phyloP scores from a whole-genome alignment of 257 asterid species.

The Haberlea rhodopensis region DNA sequence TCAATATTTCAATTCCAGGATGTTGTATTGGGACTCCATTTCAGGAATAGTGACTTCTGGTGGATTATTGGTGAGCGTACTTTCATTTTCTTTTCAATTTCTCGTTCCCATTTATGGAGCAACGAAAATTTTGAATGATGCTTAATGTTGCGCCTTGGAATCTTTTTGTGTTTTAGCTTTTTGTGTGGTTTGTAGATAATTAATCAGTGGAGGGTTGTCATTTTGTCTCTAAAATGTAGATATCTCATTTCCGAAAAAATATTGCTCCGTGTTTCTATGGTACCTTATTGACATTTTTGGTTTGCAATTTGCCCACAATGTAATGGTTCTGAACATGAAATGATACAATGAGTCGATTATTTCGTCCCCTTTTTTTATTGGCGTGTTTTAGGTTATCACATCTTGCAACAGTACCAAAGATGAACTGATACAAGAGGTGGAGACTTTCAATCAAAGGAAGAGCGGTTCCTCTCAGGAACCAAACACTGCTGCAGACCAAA shows the following conservation, averaged over 20 bases:
- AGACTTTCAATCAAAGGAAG: slow-evolving; percentile 71
- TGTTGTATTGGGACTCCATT: slow-evolving; percentile 88
- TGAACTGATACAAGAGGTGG: slow-evolving; percentile 85
- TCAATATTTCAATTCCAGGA: slow-evolving; percentile 46
- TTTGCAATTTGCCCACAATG: too few species aligned
- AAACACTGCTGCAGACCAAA: slow-evolving; percentile 38
- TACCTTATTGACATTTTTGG: not conserved
- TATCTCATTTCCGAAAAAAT: not conserved
- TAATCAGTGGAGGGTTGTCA: not conserved
- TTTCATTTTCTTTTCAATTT: not conserved
- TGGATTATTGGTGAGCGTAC: slow-evolving; percentile 77
- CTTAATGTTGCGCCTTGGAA: not conserved
- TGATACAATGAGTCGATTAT: too few species aligned
- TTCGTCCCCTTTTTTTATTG: slow-evolving; percentile 5
- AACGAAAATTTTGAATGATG: not conserved
- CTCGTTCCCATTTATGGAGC: not conserved
- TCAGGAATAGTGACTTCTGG: slow-evolving; percentile 80
- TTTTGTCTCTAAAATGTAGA: not conserved
- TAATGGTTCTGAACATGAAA: too few species aligned
- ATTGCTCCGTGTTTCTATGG: too few species aligned
- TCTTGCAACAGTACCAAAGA: slow-evolving; percentile 93
- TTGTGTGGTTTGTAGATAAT: not conserved
- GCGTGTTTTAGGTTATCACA: slow-evolving; percentile 64
- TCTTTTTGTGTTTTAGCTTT: not conserved
- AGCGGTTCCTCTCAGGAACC: slow-evolving; percentile 40